Base-by-base conservation (phyloP, 805 yeast species). In the Candida sakaeoensis region DNA sequence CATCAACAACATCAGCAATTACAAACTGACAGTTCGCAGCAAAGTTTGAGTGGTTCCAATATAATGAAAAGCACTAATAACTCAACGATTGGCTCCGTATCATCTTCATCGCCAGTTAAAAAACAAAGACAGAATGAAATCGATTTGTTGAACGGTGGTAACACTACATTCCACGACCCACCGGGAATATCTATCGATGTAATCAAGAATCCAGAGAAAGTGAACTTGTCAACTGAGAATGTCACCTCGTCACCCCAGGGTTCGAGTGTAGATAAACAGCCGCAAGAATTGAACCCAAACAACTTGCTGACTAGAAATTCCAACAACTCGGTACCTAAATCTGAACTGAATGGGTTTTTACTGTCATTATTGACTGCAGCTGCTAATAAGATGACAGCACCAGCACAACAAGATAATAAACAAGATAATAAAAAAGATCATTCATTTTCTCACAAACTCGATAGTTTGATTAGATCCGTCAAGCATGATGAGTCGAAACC, bases 291-390 rank as follows among this genome's bases (percentile, higher is more conserved):
- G 10, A 26, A 18, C 18, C 27, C 32, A 4, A 30, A 26, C 13
- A 7, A 26, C 4, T 5, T 16, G n/a, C 29, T 9, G 12, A 10
- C 16, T 5, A 13, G 19, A 12, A 28, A 28, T 14, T 4, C 16
- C 6, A 14, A 14, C 19, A 16, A 21, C 6, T 21, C 28, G 9
- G 26, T 33, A 18, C 9, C 24, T 9, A 38, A 39, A 21, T 41
- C 50, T 9, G 48, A 45, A 17, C 37, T 48, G 5, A 44, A 46
- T 34, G 75, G 79, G 2, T 46, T 75, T 10, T 48, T 75, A 1
- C 67, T 75, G 1, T 54, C 77, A 1, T 50, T 75, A 15, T 43
- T 75, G 30, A 60, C 67, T 13, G 74, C 72, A 9, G 79, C 79
- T 4, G 40, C 45, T 15, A 42, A 42, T 23, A 38, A 39, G 19